A percentile compares a stretch with the other conserved stretches of the same genome.
These are phyloP conservation scores for Penicillium fuscoglaucum DNA, from an alignment of 2,329 filamentous ascomycete genomes.

Conservation along the genomic window DNA sequence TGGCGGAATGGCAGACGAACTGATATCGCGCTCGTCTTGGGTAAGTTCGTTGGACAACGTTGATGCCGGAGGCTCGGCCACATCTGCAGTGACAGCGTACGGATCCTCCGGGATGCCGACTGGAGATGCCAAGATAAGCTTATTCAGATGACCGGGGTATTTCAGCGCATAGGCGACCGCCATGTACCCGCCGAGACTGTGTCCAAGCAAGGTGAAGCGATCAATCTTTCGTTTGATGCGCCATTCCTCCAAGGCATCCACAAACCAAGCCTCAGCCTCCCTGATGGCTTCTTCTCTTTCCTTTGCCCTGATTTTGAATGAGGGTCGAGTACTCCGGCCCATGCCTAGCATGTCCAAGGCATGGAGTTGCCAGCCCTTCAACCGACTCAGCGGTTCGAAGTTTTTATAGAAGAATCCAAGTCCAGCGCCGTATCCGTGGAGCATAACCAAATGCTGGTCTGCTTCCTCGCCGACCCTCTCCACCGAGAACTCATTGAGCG, in stretches of 20 bases:
- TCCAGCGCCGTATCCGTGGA: constrained; percentile 95
- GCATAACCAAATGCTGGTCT: constrained; percentile 87
- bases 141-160: constrained; percentile 91
- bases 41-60: constrained; percentile 75
- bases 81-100: constrained; percentile 75
- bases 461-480: constrained; percentile 76
- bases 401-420: constrained; percentile 99
- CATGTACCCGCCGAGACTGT: constrained; percentile 92
- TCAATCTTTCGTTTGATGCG: constrained; percentile 84
- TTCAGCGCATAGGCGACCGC: constrained; percentile 94
- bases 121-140: constrained; percentile 90
- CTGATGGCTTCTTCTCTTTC: constrained; percentile 74
- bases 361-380: constrained; percentile 82
- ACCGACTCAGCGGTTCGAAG: constrained; percentile 80
- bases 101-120: constrained; percentile 95
- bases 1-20: constrained; percentile 27
- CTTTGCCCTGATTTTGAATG: constrained; percentile 82
- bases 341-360: constrained; percentile 94
- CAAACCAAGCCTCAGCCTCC: constrained; percentile 93
- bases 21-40: constrained; percentile 63
- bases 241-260: constrained; percentile 97
- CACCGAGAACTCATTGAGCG: constrained; percentile 89
- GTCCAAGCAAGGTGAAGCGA: constrained; percentile 87
- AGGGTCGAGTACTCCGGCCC: constrained; percentile 81
- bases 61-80: constrained; percentile 75